Evolutionary conservation across 1,284 basidiomycete species (phyloP), one percentile per base, ranked within the genome.

Genomic region (Stereum hirsutum): DNA sequence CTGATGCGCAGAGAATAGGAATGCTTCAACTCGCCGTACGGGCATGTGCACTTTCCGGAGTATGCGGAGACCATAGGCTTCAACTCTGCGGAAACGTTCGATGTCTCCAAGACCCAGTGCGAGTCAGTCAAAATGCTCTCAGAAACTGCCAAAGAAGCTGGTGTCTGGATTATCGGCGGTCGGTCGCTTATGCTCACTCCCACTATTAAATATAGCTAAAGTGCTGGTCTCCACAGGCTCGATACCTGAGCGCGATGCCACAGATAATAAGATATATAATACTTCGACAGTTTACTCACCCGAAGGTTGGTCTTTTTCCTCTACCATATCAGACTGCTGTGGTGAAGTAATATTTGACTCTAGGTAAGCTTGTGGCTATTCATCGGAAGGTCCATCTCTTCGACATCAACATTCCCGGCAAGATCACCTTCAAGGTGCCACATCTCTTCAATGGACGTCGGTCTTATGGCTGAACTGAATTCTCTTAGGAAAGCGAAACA

Each of bases 11-110:
- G 8, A n/a, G 3, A 20, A 19, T 54, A 94, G 81, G 95, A 99
- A 74, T 92, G 92, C 67, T 99, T 99, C 72, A 99, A 99, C 63
- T 94, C 90, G 11, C 93, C 94, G 0, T 99, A 99, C 57, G 94
- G 94, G 0, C 83, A 89, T 49, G 70, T 74, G 4, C 78, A 87
- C 57, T 95, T 96, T 58, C 82, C 88, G 0, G 70, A 80, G 21
- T 89, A 94, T 54, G 87, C 89, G 1, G 93, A 97, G 64, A 71
- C 66, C 2, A 88, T 97, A 40, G 78, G 69, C 7, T 85, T 69
- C 54, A 69, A 58, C 5, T 65, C 68, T 31, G 79, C 74, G 3
- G 59, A 71, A 51, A 57, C 66, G 1, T 89, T 85, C 49, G 72
- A 87, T 46, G 57, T 74, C 4, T 60, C 64, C 0, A 66, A 70